Evolutionary conservation across 176 grass and related monocot genomes (phyloP), one percentile per base, ranked within the genome.

Genomic region (Alopecurus myosuroides): DNA sequence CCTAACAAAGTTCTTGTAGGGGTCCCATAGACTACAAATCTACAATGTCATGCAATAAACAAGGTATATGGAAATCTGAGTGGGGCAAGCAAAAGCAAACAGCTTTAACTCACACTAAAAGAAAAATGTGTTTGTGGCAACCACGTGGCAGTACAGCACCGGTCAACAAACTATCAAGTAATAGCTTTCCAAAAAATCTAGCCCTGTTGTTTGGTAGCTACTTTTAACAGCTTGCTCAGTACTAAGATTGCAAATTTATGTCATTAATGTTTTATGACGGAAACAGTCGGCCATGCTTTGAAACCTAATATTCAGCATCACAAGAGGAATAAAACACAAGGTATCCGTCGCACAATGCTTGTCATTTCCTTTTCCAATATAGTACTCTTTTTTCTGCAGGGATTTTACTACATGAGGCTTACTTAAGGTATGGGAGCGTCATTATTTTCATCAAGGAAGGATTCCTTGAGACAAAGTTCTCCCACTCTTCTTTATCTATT

Each of bases 361-460:
- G 30, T 4, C 19, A 25, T 55, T 79, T 84, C 64, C 30, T 31
- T 44, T 61, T 84, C 1, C 9, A 60, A n/a, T 30, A 58, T 11
- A 42, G 39, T 63, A 57, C 17, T 68, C 18, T 68, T 68, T 68
- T 61, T 62, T 29, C 4, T 29, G 2, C 60, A 17, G 28, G 11
- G 28, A 33, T 34, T 49, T 57, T 25, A 57, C 53, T 17, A 65
- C 6, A 41, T 13, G 6, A 23, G 36, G 89, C 82, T 94, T 56
- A 92, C 95, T 86, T 94, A 84, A 97, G 92, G 91, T 94, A 97
- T 80, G 95, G 84, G 61, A 97, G 88, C 74, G 92, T 97, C 92
- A 97, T 97, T 63, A 97, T 94, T 87, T 94, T 94, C 88, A 97
- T 85, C 44, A 97, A 83, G 29, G 92, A 94, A 70, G 95, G 90